Evolutionary conservation across 2,329 filamentous ascomycete genomes (phyloP).

Genomic region (Nannizzia gypsea): DNA sequence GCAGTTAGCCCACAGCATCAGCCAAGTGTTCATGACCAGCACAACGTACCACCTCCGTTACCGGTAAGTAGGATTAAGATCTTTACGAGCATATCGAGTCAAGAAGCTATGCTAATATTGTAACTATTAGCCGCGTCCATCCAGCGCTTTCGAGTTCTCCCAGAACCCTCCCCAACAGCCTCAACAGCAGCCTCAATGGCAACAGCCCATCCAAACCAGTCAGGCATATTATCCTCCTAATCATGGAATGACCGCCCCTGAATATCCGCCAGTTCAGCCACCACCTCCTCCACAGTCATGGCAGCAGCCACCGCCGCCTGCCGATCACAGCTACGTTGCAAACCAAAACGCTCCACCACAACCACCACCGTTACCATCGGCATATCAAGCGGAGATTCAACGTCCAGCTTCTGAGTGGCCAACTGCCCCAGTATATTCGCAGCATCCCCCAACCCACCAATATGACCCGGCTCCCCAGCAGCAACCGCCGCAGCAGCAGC

Average conservation of each 20-base stretch:
- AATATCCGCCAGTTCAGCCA: slow-evolving; percentile 12
- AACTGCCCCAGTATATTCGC: slow-evolving; percentile 20
- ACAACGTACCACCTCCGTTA: slow-evolving; percentile 24
- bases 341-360: slow-evolving; percentile 24
- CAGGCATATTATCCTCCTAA: slow-evolving; percentile 13
- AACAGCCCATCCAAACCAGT: slow-evolving; percentile 6
- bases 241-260: neutral
- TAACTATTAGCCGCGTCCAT: slow-evolving; percentile 27
- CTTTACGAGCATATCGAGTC: neutral
- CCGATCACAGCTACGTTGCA: slow-evolving; percentile 17
- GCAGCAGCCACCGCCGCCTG: slow-evolving; percentile 15
- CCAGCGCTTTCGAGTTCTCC: slow-evolving; percentile 22
- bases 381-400: slow-evolving; percentile 25
- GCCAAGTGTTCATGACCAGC: slow-evolving; percentile 9
- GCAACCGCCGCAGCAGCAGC: slow-evolving; percentile 6
- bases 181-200: neutral
- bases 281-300: slow-evolving; percentile 11
- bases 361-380: slow-evolving; percentile 32
- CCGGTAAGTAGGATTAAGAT: slow-evolving; percentile 21
- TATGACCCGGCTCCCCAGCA: slow-evolving; percentile 21
- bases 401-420: slow-evolving; percentile 16
- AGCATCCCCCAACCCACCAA: slow-evolving; percentile 21
- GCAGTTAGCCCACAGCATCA: slow-evolving; percentile 12
- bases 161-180: slow-evolving; percentile 13
- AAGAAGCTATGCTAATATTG: neutral